phyloP scores from a whole-genome alignment of 1,139 yeast species.

The Komagataea norvegica region DNA sequence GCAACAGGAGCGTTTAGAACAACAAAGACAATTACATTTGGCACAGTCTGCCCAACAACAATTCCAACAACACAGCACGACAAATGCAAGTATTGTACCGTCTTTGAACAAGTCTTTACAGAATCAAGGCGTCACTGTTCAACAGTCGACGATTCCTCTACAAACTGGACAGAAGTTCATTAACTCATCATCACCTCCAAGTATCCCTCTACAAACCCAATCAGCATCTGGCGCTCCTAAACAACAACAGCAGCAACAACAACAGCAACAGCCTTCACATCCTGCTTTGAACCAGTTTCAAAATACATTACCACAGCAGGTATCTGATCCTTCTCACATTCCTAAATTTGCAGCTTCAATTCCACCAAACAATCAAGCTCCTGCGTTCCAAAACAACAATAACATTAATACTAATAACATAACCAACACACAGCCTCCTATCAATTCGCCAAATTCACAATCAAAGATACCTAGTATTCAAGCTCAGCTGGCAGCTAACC shows the following conservation, averaged over 20 bases:
- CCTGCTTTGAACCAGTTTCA: too few relatives aligned
- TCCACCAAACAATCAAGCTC: slow-evolving; percentile 8
- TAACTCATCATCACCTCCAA: background rate
- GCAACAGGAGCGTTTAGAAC: slow-evolving; percentile 27
- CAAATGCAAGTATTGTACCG: background rate
- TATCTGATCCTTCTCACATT: slow-evolving; percentile 10
- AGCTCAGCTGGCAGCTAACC: slow-evolving; percentile 51
- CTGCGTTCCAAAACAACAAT: slow-evolving; percentile 6
- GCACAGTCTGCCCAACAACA: slow-evolving; percentile 19
- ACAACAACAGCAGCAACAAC: slow-evolving; percentile 1
- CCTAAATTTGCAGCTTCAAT: slow-evolving; percentile 8
- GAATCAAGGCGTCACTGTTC: background rate
- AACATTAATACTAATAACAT: too few relatives aligned
- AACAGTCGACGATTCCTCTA: slow-evolving; percentile 1
- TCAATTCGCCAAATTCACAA: slow-evolving; percentile 1
- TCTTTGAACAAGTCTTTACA: slow-evolving; percentile 4
- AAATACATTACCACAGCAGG: slow-evolving; percentile 1
- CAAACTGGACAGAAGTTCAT: slow-evolving; percentile 1
- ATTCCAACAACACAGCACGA: slow-evolving; percentile 8
- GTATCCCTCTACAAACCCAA: slow-evolving; percentile 1
- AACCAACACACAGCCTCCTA: background rate
- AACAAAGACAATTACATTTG: slow-evolving; percentile 26
- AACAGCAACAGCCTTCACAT: background rate
- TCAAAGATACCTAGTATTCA: slow-evolving; percentile 35
- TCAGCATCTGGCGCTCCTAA: background rate